A percentile compares a stretch with the other conserved stretches of the same genome.
Evolutionary conservation across 768 basidiomycete species (phyloP).

Genomic region (Suillus placidus): DNA sequence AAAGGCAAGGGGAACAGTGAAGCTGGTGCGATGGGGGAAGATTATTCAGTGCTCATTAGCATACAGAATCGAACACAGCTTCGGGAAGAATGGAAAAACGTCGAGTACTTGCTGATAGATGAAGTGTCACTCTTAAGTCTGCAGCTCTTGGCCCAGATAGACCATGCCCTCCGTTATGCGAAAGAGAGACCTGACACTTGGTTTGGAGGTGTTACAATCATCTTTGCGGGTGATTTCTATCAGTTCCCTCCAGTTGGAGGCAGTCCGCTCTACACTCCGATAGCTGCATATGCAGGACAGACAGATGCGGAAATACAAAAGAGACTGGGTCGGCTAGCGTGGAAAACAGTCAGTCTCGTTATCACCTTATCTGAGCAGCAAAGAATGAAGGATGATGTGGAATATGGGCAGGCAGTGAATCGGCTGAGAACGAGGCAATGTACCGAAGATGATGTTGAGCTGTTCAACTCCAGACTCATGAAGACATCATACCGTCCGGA

Average conservation of each 20-base stretch:
- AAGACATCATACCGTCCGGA: too few relatives aligned
- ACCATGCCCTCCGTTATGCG: slow-evolving; percentile 30
- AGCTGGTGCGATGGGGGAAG: slow-evolving; percentile 14
- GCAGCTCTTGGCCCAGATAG: slow-evolving; percentile 30
- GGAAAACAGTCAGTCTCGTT: slow-evolving; percentile 20
- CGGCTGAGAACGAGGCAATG: too few relatives aligned
- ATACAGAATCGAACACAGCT: slow-evolving; percentile 19
- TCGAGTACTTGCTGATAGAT: slow-evolving; percentile 31
- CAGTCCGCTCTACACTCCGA: slow-evolving; percentile 29
- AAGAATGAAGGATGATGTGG: slow-evolving; percentile 25
- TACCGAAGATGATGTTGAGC: too few relatives aligned
- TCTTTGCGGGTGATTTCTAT: slow-evolving; percentile 38
- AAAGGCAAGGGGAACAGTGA: slow-evolving; percentile 20
- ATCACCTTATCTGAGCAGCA: slow-evolving; percentile 17
- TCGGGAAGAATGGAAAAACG: slow-evolving; percentile 28
- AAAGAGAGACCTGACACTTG: slow-evolving; percentile 25
- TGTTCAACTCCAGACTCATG: too few relatives aligned
- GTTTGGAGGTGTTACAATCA: slow-evolving; percentile 35
- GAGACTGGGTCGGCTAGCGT: slow-evolving; percentile 15
- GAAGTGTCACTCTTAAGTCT: slow-evolving; percentile 31
- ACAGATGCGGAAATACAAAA: background rate
- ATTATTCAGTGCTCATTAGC: slow-evolving; percentile 20
- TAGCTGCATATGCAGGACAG: slow-evolving; percentile 10
- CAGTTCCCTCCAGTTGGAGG: slow-evolving; percentile 37
- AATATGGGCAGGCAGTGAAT: too few relatives aligned